These are phyloP conservation scores for Trebouxiophyceae sp. DNA, from an alignment of 163 green algal genomes.

Conservation along the genomic window DNA sequence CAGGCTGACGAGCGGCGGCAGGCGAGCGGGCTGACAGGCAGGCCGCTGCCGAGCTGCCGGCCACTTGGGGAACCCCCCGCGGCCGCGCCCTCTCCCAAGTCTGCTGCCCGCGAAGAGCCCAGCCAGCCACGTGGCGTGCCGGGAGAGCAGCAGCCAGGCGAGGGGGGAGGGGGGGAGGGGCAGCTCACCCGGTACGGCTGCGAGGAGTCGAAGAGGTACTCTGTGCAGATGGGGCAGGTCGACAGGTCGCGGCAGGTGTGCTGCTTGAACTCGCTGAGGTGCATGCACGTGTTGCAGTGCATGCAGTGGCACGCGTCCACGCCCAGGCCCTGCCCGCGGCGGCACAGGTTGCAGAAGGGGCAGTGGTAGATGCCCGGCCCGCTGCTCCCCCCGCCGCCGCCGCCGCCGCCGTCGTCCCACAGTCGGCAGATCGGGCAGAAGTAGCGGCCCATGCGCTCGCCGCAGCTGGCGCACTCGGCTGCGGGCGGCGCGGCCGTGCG, in stretches of 20 bases:
- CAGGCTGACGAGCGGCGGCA: no score
- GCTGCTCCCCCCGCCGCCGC: no score
- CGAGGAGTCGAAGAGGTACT: slow-evolving; percentile 88
- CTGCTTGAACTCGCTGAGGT: slow-evolving; percentile 68
- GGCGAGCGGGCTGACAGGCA: no score
- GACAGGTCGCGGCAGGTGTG: slow-evolving; percentile 73
- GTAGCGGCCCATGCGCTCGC: slow-evolving; percentile 69
- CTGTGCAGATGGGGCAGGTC: slow-evolving; percentile 93
- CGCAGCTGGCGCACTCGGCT: slow-evolving; percentile 59
- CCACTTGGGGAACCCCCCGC: no score
- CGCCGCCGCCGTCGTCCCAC: slow-evolving; percentile 77
- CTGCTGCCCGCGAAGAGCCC: no score
- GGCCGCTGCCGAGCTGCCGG: no score
- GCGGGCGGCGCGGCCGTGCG: no score
- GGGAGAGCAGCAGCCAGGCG: not conserved
- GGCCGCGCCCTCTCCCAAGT: no score
- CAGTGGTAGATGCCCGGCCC: slow-evolving; percentile 97
- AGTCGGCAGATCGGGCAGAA: slow-evolving; percentile 96
- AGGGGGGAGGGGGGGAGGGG: not conserved
- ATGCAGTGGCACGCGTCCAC: slow-evolving; percentile 99
- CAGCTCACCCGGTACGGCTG: slow-evolving; percentile 67
- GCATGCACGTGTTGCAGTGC: slow-evolving; percentile 99
- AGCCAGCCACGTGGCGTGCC: no score
- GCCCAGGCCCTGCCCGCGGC: slow-evolving; percentile 72
- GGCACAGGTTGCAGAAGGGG: slow-evolving; percentile 98